Evolutionary conservation across 179 eudicot genomes (phyloP).

Genomic region (Nepenthes alata): DNA sequence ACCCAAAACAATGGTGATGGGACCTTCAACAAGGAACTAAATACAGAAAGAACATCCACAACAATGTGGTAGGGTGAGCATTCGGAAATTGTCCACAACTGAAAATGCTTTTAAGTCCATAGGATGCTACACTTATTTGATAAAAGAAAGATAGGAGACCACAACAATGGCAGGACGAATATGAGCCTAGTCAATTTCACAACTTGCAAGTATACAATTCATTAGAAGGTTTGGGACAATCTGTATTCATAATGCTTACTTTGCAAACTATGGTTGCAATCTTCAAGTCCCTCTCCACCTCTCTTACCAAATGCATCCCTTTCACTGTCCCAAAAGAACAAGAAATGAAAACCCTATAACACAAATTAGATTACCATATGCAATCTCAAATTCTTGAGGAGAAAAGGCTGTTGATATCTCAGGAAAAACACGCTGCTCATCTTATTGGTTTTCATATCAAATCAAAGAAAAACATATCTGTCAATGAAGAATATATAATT

Average conservation of each 20-base stretch:
- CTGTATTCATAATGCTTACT: constrained; percentile 34
- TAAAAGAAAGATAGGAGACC: too few species aligned
- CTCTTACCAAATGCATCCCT: constrained; percentile 95
- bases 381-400: not conserved
- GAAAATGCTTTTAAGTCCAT: too few species aligned
- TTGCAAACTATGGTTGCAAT: constrained; percentile 92
- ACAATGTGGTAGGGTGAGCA: too few species aligned
- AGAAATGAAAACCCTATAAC: not conserved
- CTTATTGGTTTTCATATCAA: too few species aligned
- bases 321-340: constrained; percentile 37
- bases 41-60: not conserved
- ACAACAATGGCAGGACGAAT: not conserved
- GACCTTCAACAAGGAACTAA: constrained; percentile 1
- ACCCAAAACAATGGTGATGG: constrained; percentile 9
- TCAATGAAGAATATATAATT: not conserved
- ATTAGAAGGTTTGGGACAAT: not conserved
- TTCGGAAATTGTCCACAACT: too few species aligned
- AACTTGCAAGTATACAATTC: not conserved
- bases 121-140: too few species aligned
- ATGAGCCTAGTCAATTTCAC: not conserved
- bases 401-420: not conserved
- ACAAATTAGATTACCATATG: not conserved
- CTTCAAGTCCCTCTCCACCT: constrained; percentile 90
- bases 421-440: not conserved
- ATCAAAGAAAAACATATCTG: too few species aligned